Conservation (phyloP, 352 stramenopile genomes). For the Aphanomyces stellatus region DNA sequence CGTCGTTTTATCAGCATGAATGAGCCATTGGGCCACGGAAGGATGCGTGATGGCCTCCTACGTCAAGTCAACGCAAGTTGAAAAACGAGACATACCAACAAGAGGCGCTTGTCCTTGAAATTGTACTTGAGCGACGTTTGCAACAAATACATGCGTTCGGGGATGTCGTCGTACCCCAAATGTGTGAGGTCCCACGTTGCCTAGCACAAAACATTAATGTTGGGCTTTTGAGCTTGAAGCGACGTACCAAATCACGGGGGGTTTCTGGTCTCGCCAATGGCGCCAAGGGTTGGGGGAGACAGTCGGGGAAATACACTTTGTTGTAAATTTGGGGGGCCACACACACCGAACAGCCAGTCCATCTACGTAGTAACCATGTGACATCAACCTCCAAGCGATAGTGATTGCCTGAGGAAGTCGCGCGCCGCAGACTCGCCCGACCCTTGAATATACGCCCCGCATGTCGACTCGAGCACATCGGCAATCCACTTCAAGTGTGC, state of each 20-base stretch:
- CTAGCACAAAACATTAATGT: background rate
- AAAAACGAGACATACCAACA: conserved; percentile 26
- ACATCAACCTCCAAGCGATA: too few species aligned
- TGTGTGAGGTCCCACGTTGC: conserved; percentile 45
- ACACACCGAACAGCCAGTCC: conserved; percentile 37
- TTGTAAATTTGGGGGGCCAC: conserved; percentile 5
- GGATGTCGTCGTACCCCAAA: conserved; percentile 48
- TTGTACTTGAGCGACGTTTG: conserved; percentile 77
- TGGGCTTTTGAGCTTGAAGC: conserved; percentile 25
- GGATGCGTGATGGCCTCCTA: conserved; percentile 68
- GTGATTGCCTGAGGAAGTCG: conserved; percentile 42
- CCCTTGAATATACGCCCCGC: conserved; percentile 65
- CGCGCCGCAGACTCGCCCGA: conserved; percentile 60
- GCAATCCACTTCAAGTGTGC: conserved; percentile 79
- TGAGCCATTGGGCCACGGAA: conserved; percentile 51
- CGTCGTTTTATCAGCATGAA: conserved; percentile 33
- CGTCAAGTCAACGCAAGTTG: background rate
- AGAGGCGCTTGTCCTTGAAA: conserved; percentile 63
- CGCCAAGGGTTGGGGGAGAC: conserved; percentile 25
- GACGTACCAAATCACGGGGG: conserved; percentile 27
- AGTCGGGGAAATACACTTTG: conserved; percentile 28
- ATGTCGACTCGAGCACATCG: conserved; percentile 75
- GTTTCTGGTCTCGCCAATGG: conserved; percentile 24
- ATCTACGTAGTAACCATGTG: conserved; percentile 24
- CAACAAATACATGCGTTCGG: conserved; percentile 40